A percentile compares a stretch with the other conserved stretches of the same genome.
Conservation (phyloP, 2,329 filamentous ascomycete genomes). For the Aspergillus puulaauensis region DNA sequence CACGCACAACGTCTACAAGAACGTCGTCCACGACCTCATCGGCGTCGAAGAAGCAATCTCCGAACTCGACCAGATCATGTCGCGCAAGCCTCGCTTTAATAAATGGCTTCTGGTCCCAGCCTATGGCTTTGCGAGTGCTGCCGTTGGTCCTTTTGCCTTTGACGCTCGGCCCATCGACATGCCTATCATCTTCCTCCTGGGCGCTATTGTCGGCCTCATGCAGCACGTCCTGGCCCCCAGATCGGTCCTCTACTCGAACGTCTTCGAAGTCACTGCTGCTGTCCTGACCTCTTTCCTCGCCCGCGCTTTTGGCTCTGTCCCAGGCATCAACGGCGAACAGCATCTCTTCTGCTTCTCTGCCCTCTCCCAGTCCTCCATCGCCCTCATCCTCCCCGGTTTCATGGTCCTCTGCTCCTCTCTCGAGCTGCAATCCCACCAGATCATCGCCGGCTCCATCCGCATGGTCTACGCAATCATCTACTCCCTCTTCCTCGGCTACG, state of each 20-base stretch:
- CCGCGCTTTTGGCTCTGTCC: constrained; percentile 67
- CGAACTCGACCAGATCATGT: constrained; percentile 56
- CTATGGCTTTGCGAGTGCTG: constrained; percentile 73
- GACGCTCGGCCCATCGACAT: constrained; percentile 75
- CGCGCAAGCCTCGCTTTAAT: constrained; percentile 56
- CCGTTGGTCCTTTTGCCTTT: constrained; percentile 80
- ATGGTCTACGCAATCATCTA: constrained; percentile 76
- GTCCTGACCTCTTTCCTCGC: constrained; percentile 69
- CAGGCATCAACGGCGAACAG: constrained; percentile 35
- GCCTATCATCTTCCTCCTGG: constrained; percentile 74
- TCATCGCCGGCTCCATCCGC: constrained; percentile 70
- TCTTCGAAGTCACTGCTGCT: constrained; percentile 66
- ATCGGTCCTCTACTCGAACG: constrained; percentile 67
- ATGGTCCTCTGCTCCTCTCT: constrained; percentile 62
- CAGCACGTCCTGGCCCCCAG: constrained; percentile 74
- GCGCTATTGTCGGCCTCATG: constrained; percentile 70
- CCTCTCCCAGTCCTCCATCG: constrained; percentile 70
- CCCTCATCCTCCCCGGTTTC: constrained; percentile 70
- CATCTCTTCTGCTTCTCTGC: constrained; percentile 70
- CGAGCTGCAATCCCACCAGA: constrained; percentile 68
- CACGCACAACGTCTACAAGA: constrained; percentile 50
- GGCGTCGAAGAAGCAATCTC: constrained; percentile 48
- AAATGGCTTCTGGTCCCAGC: constrained; percentile 60
- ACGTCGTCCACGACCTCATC: constrained; percentile 50
- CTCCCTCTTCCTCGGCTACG: constrained; percentile 70